A percentile compares a stretch with the other conserved stretches of the same genome.
Conservation (phyloP, 345 rosid species). For the Rubroshorea leprosula region DNA sequence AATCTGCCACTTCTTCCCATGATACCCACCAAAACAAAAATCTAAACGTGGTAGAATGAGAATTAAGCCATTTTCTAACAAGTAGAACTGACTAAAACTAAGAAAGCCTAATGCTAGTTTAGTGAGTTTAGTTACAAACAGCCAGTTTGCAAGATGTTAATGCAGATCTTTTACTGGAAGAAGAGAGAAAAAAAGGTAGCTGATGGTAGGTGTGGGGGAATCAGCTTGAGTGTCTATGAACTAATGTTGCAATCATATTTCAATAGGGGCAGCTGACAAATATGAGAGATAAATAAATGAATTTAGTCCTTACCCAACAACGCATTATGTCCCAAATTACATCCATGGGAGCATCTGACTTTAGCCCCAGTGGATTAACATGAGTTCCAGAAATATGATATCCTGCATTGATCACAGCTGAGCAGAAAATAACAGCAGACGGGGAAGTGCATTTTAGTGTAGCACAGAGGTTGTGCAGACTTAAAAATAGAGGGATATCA, state of each 20-base stretch:
- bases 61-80: no score
- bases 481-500: constrained; percentile 87
- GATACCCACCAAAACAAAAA: no score
- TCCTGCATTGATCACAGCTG: constrained; percentile 94
- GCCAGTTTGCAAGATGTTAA: no score
- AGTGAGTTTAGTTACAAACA: no score
- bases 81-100: no score
- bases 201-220: no score
- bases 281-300: constrained; percentile 1
- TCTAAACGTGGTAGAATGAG: no score
- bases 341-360: constrained; percentile 99
- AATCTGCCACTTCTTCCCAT: no score
- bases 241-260: not conserved
- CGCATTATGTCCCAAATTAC: constrained; percentile 99
- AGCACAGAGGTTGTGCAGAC: constrained; percentile 90
- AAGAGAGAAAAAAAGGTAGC: no score
- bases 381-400: constrained; percentile 92
- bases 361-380: constrained; percentile 82
- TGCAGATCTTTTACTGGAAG: no score
- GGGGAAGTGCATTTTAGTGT: constrained; percentile 97
- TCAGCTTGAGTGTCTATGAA: not conserved
- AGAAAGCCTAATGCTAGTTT: no score
- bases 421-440: constrained; percentile 83
- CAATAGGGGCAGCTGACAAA: no score
- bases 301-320: constrained; percentile 72